Base-by-base conservation (phyloP, 768 basidiomycete genomes). In the Suillus decipiens region DNA sequence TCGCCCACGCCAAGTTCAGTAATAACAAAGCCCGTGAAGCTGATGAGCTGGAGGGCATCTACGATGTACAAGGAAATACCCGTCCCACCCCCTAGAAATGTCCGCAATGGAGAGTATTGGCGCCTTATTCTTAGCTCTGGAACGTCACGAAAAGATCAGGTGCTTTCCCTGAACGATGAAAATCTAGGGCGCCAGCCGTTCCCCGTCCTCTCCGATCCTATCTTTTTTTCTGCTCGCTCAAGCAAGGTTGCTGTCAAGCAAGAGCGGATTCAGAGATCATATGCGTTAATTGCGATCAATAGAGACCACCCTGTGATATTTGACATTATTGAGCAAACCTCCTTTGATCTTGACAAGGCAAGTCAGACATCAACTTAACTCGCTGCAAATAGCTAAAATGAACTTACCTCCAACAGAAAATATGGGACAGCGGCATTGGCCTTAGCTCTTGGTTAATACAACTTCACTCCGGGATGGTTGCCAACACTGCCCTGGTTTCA, bases 351-450 rank as follows among this genome's bases (percentile, higher is more conserved):
- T 5, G 95, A 97, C 80, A 96, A 97, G 86, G 95, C 93, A 66
- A 71, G 81, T 63, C 53, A 22, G 9, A 36, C 22, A 34, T 24
- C 33, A 31, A 11, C 17, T 41, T 41, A 28, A 10, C 17, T 14
- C 9, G 14, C 36, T 56, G 36, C 15, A 28, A 28, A 19, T 11
- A 11, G 39, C 17, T 57, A 5, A 41, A 12, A 12, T 17, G 28
- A 67, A 60, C 28, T 28, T 28, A 3, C 28, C 48, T 55, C 61
- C 71, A 73, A 60, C 78, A 96, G 95, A 96, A 96, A 93, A 84
- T 96, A 60, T 97, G 95, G 95, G 95, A 96, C 72, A 95, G 94
- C 48, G 95, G 95, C 2, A 82, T 96, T 54, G 94, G 92, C 7
- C 77, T 95, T 22, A 88, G 90, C 62, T 84, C 93, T 2, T 95